A percentile compares a stretch with the other conserved stretches of the same genome.
Conservation (phyloP, 2,329 filamentous ascomycete genomes). For the Microthyrium microscopicum region DNA sequence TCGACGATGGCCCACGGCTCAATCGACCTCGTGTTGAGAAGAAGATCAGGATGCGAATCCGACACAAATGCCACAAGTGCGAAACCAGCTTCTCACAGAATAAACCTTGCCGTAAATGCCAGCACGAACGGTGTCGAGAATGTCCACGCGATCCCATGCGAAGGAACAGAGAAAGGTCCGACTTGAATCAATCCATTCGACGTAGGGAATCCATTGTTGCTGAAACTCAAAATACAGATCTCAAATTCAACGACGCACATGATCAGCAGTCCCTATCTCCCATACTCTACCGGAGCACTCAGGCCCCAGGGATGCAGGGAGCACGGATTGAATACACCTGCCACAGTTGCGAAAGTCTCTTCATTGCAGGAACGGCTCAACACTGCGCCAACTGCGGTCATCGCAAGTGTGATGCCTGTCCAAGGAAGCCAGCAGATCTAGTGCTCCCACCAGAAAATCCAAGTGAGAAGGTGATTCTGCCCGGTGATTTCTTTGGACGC, state of each 20-base stretch:
- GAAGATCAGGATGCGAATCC: slow-evolving; percentile 5
- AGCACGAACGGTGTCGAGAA: slow-evolving; percentile 1
- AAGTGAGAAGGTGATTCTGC: no score
- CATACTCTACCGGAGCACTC: neutral
- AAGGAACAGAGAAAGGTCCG: neutral
- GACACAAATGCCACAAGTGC: slow-evolving; percentile 4
- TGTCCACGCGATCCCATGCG: slow-evolving; percentile 2
- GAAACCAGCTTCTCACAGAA: neutral
- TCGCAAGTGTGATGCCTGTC: slow-evolving; percentile 1
- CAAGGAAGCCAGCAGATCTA: no score
- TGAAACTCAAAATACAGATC: neutral
- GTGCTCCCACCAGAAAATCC: no score
- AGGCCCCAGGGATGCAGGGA: neutral
- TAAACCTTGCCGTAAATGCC: slow-evolving; percentile 1
- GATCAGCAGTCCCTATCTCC: neutral
- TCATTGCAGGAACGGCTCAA: slow-evolving; percentile 1
- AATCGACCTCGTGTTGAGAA: slow-evolving; percentile 8
- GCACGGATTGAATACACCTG: neutral
- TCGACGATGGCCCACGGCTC: no score
- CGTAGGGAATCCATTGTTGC: neutral
- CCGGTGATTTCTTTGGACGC: no score
- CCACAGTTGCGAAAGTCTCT: slow-evolving; percentile 2
- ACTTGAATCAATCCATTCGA: neutral
- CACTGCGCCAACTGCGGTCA: slow-evolving; percentile 2
- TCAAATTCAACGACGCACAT: neutral